Evolutionary conservation across 2,329 filamentous ascomycete species (phyloP).

Genomic region (Laburnicola sp.): DNA sequence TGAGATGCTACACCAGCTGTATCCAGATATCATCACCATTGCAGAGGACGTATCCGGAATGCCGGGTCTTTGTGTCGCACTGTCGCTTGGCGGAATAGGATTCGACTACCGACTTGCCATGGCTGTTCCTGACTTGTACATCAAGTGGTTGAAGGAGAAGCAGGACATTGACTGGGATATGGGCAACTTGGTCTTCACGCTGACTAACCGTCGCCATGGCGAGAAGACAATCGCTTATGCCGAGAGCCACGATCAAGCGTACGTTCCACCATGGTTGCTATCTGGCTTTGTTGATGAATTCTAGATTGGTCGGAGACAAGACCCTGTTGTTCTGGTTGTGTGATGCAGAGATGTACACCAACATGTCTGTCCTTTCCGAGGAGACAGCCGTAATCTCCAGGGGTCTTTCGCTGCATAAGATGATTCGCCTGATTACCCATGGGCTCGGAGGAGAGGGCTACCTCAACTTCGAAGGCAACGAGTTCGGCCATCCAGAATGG

Average conservation of each 20-base stretch:
- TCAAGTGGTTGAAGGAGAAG: slow-evolving; percentile 95
- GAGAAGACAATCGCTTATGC: slow-evolving; percentile 99
- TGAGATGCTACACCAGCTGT: slow-evolving; percentile 89
- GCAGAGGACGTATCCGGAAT: slow-evolving; percentile 98
- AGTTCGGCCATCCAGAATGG: slow-evolving; percentile 99
- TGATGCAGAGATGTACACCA: slow-evolving; percentile 94
- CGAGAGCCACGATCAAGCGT: slow-evolving; percentile 98
- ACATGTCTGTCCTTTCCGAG: slow-evolving; percentile 88
- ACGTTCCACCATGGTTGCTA: slow-evolving; percentile 48
- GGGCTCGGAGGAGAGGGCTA: slow-evolving; percentile 92
- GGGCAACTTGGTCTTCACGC: slow-evolving; percentile 76
- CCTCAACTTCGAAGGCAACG: slow-evolving; percentile 98
- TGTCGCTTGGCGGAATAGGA: slow-evolving; percentile 85
- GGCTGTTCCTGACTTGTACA: slow-evolving; percentile 98
- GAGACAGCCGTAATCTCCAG: slow-evolving; percentile 87
- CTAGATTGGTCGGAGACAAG: slow-evolving; percentile 91
- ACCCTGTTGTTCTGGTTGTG: slow-evolving; percentile 97
- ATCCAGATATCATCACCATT: slow-evolving; percentile 85
- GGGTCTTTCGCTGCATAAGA: slow-evolving; percentile 91
- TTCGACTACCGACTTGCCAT: slow-evolving; percentile 98
- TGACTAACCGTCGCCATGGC: slow-evolving; percentile 90
- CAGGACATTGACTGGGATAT: slow-evolving; percentile 92
- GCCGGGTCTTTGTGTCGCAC: slow-evolving; percentile 88
- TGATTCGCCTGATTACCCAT: slow-evolving; percentile 94
- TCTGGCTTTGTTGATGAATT: slow-evolving; percentile 20